Evolutionary conservation across 2,329 filamentous ascomycete species (phyloP), one percentile per base, ranked within the genome.

Genomic region (Pseudogymnoascus sp.): DNA sequence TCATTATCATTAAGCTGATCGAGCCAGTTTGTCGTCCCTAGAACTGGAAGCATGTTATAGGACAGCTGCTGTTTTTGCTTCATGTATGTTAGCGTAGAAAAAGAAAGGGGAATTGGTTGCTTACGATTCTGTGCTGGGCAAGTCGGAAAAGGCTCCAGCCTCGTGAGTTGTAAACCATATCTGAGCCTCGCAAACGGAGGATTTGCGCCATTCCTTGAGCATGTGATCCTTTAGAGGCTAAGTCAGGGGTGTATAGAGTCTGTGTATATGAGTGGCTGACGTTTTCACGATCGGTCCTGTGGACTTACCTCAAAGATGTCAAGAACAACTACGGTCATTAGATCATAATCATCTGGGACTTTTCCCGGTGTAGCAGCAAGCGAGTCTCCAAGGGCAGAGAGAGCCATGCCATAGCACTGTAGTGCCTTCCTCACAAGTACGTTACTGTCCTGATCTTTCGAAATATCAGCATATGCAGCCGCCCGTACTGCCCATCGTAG

Each of bases 181-280:
- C 70, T 28, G 71, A 67, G 7, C 76, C 76, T 14, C 76, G 71
- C 0, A 77, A 68, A 16, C 76, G 70, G 28, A 78, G 68, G 7
- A 78, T 76, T 28, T 77, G 75, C 3, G 75, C 75, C 75, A 78
- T 78, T 14, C 76, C 76, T 63, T 78, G 75, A 10, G 73, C 70
- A 65, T 78, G 77, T 23, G 73, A 71, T 51, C 73, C 73, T n/a
- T 66, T 65, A 14, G 66, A 48, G 11, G 68, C 34, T 11, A 67
- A 34, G 2, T 73, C 68, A 2, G 72, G 72, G 8, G 73, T 67
- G 63, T 75, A 77, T 14, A 77, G 63, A 7, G 74, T 73, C 77
- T 77, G 2, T 6, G 39, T 34, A 16, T 13, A 51, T 66, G 4
- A 65, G 45, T 10, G 7, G 39, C 19, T 61, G 39, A 61, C 34